Evolutionary conservation across 345 rosid species (phyloP), one percentile per base, ranked within the genome.

Genomic region (Gossypium ekmanianum): DNA sequence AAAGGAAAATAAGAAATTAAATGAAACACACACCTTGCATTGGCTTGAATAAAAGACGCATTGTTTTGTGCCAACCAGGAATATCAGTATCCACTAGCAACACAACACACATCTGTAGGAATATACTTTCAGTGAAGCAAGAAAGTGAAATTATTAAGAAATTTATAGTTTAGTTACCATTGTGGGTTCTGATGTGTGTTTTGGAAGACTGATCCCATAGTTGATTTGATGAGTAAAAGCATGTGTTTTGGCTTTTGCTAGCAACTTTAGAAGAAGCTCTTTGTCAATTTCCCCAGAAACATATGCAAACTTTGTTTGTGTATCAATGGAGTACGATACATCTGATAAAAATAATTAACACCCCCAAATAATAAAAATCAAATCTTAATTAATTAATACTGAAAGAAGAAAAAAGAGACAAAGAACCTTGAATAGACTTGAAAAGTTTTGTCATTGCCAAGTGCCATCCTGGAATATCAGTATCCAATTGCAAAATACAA

Each of bases 1-100:
- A 34, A 34, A 5, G 41, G 41, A 34, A 5, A 34, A 34, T 34
- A 34, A 34, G 41, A 34, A 34, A 34, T 34, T 34, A 34, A 5
- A 5, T 34, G 41, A 34, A 34, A 34, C 41, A 34, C 41, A 34
- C n/a, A 62, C 67, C 67, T 62, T 62, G 20, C 45, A 62, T 62
- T 7, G 67, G n/a, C 67, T 62, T 34, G 12, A 62, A 17, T 6
- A 62, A 34, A 16, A 39, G 68, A 17, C 48, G 9, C 48, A 63
- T 39, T 63, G 48, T 9, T 18, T 63, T 63, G 68, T 63, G 68
- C 68, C 68, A 63, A 34, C 13, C 14, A 63, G 68, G 68, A 63
- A 63, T 39, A 63, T 63, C 68, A 63, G 68, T 63, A 63, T 63
- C 68, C 68, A 63, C 68, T n/a, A 39, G 68, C 68, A 63, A 63